Base-by-base conservation (phyloP, 1,284 basidiomycete species). In the Ustilago vetiveriae region DNA sequence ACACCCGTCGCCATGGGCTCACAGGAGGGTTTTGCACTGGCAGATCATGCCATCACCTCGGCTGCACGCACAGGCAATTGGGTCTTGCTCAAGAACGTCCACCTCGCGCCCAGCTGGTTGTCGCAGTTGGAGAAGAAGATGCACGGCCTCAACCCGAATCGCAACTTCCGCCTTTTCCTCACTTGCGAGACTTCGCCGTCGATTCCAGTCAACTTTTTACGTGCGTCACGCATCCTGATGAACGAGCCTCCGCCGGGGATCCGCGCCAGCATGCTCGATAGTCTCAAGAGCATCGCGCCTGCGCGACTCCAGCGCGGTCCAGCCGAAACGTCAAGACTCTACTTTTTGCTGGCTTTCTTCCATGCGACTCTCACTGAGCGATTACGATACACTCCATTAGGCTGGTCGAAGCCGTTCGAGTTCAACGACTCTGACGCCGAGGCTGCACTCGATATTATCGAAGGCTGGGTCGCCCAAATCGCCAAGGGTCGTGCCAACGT, bases 11-110 rank as follows among this genome's bases (percentile, higher is more conserved):
- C 79, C 38, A 80, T 82, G 68, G 80, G 80, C 21, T 77, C 80
- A 21, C 75, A 75, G 24, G 80, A 82, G 42, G 79, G 75, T 16
- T 75, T 78, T 36, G 68, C 69, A 6, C 55, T 74, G 8, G 80
- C 80, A 2, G 80, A 81, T 21, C 72, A 76, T 27, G 80, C 80
- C 23, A 76, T 82, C 45, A 63, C 74, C 3, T 65, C 71, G 2
- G 80, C 72, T 5, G 75, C 79, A 16, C 55, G 76, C 19, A 55
- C 64, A 3, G 80, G 79, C 44, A 53, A 69, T 13, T 82, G 80
- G 80, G 78, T 82, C 3, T 60, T 82, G 38, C 64, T 82, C 39
- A 79, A 81, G 65, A 82, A 82, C 22, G 80, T 78, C 16, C 80
- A 82, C 42, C 66, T 82, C 3, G 79, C 79, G 3, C 75, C 76